Evolutionary conservation across 306 rosid genomes (phyloP), one percentile per base, ranked within the genome.

Genomic region (Clitoria ternatea): DNA sequence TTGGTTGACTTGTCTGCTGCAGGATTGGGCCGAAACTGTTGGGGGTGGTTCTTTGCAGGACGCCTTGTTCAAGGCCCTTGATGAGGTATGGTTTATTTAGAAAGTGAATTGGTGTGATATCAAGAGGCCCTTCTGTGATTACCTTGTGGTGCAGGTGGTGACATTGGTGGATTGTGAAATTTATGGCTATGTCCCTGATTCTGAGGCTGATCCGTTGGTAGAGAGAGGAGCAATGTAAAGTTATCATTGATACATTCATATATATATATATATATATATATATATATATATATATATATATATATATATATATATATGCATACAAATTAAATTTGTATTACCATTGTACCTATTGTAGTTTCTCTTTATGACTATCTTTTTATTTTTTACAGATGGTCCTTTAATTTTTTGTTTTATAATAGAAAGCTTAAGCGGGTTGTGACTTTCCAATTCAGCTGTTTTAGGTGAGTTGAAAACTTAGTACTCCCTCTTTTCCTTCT

Each of bases 21-120:
- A 94, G 98, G 98, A 89, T 75, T 94, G 98, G 98, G 47, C 62
- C 55, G 97, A 90, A 80, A 85, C 86, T n/a, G 73, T 84, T 72
- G 96, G 82, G 79, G 96, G 86, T 44, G 64, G 42, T 80, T 83
- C 95, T 73, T 74, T 94, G 61, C 91, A 81, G 43, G 96, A 91
- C 53, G 60, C 85, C 45, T 75, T 92, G 75, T 86, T 81, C 81
- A 89, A 82, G 88, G 95, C 96, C 68, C 77, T 94, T 64, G 97
- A 94, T 39, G 99, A 94, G 96, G 98, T 87, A 66, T 66, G 84
- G 63, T 53, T 64, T 56, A 36, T 45, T 70, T 33, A 27, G 32
- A 47, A 66, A 55, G 49, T 73, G 48, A 76, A 66, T 81, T 37
- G 32, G 57, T 44, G 52, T 39, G 2, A 55, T 77, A 73, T 26